phyloP scores from a whole-genome alignment of 805 yeast species.

The Saturnispora ahearnii region DNA sequence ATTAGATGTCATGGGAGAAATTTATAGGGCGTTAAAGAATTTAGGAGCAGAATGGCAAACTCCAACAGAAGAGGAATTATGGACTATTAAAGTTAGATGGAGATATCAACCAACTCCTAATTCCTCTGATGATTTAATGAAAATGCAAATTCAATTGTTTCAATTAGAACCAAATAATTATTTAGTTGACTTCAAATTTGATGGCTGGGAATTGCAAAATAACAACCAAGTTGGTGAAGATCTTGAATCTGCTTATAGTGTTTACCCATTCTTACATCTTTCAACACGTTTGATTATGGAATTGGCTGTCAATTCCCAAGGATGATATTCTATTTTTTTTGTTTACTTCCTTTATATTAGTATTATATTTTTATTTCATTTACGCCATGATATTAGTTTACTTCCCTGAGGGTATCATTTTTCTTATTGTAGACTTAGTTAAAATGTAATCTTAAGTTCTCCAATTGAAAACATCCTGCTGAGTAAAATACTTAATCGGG shows the following conservation, averaged over 20 bases:
- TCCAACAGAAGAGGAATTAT: slow-evolving; percentile 87
- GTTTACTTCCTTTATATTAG: background rate
- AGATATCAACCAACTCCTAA: slow-evolving; percentile 44
- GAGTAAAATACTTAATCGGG: background rate
- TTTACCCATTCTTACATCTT: slow-evolving; percentile 88
- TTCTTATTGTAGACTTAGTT: too few species aligned
- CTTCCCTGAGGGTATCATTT: too few species aligned
- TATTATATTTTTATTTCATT: too few species aligned
- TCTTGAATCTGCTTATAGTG: slow-evolving; percentile 83
- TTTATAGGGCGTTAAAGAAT: slow-evolving; percentile 85
- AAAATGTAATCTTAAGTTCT: too few species aligned
- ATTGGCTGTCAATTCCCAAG: slow-evolving; percentile 86
- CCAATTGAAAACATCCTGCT: too few species aligned
- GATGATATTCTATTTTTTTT: slow-evolving; percentile 10
- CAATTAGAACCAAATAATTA: slow-evolving; percentile 95
- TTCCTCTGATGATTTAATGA: slow-evolving; percentile 68
- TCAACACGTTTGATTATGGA: slow-evolving; percentile 94
- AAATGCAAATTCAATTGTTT: slow-evolving; percentile 93
- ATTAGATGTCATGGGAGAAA: slow-evolving; percentile 97
- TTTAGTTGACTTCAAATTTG: slow-evolving; percentile 93
- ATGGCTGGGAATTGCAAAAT: slow-evolving; percentile 76
- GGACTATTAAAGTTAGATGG: slow-evolving; percentile 97
- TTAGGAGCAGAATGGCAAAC: slow-evolving; percentile 97
- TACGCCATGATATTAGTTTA: too few species aligned
- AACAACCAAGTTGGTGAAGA: slow-evolving; percentile 42